phyloP scores from a whole-genome alignment of 2,329 filamentous ascomycete genomes.

The Emmonsiellopsis sp. region DNA sequence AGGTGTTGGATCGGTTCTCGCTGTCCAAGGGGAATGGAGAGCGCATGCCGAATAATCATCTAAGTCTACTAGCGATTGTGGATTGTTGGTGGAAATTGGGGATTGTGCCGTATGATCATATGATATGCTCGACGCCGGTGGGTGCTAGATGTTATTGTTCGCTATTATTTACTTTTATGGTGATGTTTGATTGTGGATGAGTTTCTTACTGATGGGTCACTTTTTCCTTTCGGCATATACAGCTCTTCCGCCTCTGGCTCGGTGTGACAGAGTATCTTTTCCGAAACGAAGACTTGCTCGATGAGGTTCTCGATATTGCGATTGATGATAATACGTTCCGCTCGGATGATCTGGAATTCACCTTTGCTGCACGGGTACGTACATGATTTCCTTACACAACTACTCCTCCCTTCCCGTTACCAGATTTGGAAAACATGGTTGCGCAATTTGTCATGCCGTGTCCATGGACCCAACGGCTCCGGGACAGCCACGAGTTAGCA shows the following conservation, averaged over 20 bases:
- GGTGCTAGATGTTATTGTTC: slow-evolving; percentile 19
- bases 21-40: slow-evolving; percentile 60
- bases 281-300: slow-evolving; percentile 67
- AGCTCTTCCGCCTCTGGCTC: slow-evolving; percentile 88
- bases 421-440: too few species aligned
- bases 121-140: slow-evolving; percentile 94
- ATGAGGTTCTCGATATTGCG: slow-evolving; percentile 76
- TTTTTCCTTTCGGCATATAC: not conserved
- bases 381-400: not conserved
- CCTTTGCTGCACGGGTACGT: slow-evolving; percentile 73
- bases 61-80: slow-evolving; percentile 89
- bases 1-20: slow-evolving; percentile 80
- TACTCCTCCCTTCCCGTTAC: not conserved
- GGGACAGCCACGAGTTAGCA: too few species aligned
- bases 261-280: slow-evolving; percentile 97
- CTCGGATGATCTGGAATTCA: slow-evolving; percentile 94
- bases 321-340: slow-evolving; percentile 85
- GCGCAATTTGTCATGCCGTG: too few species aligned
- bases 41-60: slow-evolving; percentile 78
- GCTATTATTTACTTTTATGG: not conserved
- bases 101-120: slow-evolving; percentile 96
- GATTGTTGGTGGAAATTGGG: slow-evolving; percentile 94
- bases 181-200: not conserved
- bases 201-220: not conserved
- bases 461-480: too few species aligned